Evolutionary conservation across 345 rosid species (phyloP).

Genomic region (Gossypium rotundifolium): DNA sequence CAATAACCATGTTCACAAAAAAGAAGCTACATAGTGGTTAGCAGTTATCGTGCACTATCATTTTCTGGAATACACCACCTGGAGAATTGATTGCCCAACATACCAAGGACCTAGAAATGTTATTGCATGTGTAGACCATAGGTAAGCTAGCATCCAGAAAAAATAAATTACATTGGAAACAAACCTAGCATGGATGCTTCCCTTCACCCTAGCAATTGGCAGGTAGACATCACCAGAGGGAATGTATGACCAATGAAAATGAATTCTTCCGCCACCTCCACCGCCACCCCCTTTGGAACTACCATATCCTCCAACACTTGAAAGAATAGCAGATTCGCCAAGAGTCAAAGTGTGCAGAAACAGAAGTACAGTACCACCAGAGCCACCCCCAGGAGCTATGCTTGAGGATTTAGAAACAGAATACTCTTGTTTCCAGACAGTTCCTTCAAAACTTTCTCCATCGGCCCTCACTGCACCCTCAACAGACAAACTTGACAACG

Average conservation of each 20-base stretch:
- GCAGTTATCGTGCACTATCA: neutral
- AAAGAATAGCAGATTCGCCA: slow-evolving; percentile 62
- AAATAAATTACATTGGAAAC: slow-evolving; percentile 17
- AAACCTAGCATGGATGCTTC: slow-evolving; percentile 61
- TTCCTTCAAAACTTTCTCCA: slow-evolving; percentile 61
- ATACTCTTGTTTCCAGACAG: slow-evolving; percentile 20
- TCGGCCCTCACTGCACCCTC: slow-evolving; percentile 75
- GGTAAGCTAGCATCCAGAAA: neutral
- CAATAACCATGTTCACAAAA: no score
- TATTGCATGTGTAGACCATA: neutral
- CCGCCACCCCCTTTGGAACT: slow-evolving; percentile 77
- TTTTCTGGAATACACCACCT: neutral
- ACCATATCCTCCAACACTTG: slow-evolving; percentile 85
- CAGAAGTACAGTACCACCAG: slow-evolving; percentile 87
- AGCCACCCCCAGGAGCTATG: slow-evolving; percentile 85
- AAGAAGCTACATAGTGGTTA: neutral
- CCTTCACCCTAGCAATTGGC: slow-evolving; percentile 86
- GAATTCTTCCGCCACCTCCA: slow-evolving; percentile 99
- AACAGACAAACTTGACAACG: slow-evolving; percentile 70
- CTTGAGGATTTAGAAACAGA: slow-evolving; percentile 22
- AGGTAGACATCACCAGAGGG: slow-evolving; percentile 95
- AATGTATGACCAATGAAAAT: slow-evolving; percentile 95
- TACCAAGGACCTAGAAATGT: neutral
- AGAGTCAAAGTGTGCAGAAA: slow-evolving; percentile 57
- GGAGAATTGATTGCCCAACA: neutral